Percentiles rank a stretch among this genome's conserved stretches.
Evolutionary conservation across 495 filamentous ascomycete species (phyloP).

Genomic region (Apodospora peruviana): DNA sequence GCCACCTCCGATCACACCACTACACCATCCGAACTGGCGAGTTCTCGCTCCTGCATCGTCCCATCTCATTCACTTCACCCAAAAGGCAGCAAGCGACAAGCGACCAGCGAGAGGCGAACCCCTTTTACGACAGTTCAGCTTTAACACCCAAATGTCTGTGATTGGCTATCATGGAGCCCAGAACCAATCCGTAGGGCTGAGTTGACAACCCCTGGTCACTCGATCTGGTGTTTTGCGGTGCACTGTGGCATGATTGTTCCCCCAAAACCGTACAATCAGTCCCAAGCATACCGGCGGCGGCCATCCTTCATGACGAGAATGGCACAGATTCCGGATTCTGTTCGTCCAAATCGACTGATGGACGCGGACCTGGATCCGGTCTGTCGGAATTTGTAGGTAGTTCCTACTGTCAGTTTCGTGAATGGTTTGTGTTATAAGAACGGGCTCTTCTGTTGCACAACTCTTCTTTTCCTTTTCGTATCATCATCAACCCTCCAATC

Average conservation of each 20-base stretch:
- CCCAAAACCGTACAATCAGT: neutral
- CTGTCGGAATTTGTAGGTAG: too few relatives aligned
- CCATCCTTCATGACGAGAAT: neutral
- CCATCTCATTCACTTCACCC: neutral
- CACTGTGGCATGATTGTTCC: neutral
- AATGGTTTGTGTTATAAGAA: neutral
- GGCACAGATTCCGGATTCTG: neutral
- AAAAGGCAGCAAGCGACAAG: too few relatives aligned
- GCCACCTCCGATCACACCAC: neutral
- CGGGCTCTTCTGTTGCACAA: neutral
- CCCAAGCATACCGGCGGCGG: neutral
- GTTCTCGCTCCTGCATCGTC: neutral
- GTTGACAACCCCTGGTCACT: neutral
- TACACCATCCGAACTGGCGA: neutral
- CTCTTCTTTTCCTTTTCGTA: conserved; percentile 3
- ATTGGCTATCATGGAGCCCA: neutral
- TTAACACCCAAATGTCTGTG: neutral
- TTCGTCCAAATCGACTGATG: neutral
- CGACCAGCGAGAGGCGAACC: neutral
- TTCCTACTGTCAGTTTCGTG: too few relatives aligned
- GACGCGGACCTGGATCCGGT: too few relatives aligned
- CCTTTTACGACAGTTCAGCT: neutral
- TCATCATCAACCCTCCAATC: conserved; percentile 10
- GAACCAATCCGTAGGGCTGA: neutral
- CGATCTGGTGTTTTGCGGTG: neutral